Conservation (phyloP, 768 basidiomycete species). For the Lepiota subincarnata region DNA sequence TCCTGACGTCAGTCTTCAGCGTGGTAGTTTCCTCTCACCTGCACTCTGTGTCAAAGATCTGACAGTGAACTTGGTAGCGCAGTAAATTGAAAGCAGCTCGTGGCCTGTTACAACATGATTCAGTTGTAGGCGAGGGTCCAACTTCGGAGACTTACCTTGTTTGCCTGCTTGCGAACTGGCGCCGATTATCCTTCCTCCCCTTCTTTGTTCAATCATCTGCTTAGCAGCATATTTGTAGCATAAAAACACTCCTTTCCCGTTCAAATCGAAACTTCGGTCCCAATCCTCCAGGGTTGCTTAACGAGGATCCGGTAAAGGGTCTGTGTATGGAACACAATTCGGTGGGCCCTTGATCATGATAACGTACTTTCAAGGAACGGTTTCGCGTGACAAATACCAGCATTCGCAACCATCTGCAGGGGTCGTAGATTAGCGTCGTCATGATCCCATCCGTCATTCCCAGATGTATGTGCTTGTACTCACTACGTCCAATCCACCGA, state of each 20-base stretch:
- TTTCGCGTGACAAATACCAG: conserved; percentile 25
- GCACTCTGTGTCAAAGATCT: conserved; percentile 35
- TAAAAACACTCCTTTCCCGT: conserved; percentile 54
- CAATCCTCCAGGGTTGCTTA: conserved; percentile 33
- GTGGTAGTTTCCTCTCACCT: conserved; percentile 22
- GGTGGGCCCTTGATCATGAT: background rate
- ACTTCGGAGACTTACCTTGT: conserved; percentile 17
- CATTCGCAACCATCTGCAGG: conserved; percentile 42
- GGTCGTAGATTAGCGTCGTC: background rate
- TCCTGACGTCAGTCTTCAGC: background rate
- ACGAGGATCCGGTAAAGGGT: no score
- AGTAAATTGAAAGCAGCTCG: conserved; percentile 22
- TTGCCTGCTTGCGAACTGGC: conserved; percentile 29
- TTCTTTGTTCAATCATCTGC: conserved; percentile 56
- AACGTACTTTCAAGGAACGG: conserved; percentile 19
- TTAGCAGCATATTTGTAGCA: conserved; percentile 63
- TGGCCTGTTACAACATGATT: background rate
- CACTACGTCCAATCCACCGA: conserved; percentile 47
- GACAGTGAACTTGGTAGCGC: conserved; percentile 35
- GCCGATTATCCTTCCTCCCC: conserved; percentile 54
- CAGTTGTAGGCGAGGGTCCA: background rate
- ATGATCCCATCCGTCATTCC: no score
- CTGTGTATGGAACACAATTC: background rate
- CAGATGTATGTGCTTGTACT: conserved; percentile 12
- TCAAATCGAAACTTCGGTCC: conserved; percentile 44